phyloP scores from a whole-genome alignment of 768 basidiomycete genomes.

The Infundibulicybe gibba region DNA sequence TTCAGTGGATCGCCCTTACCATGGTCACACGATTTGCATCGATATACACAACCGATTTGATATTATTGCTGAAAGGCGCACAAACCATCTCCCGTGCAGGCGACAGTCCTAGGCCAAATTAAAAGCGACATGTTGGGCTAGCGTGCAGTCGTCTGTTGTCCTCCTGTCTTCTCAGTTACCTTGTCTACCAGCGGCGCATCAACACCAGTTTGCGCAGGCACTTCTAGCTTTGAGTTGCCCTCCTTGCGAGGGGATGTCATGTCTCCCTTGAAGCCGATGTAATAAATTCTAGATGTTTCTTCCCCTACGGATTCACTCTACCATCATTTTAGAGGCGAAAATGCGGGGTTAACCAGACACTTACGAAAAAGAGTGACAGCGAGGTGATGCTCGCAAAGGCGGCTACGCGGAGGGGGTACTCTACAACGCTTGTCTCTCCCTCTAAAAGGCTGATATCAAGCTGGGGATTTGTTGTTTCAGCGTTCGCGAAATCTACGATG shows the following conservation, averaged over 20 bases:
- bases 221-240: slow-evolving; percentile 58
- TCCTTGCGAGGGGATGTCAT: slow-evolving; percentile 50
- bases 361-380: slow-evolving; percentile 76
- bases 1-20: no score
- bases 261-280: slow-evolving; percentile 82
- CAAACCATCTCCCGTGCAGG: neutral
- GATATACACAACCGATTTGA: no score
- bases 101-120: neutral
- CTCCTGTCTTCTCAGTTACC: slow-evolving; percentile 51
- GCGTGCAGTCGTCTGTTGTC: slow-evolving; percentile 62
- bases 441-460: slow-evolving; percentile 68
- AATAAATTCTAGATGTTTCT: slow-evolving; percentile 67
- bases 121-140: slow-evolving; percentile 12
- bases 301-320: slow-evolving; percentile 69
- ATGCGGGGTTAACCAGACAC: slow-evolving; percentile 21
- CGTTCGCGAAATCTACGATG: slow-evolving; percentile 77
- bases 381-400: slow-evolving; percentile 75
- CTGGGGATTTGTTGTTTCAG: slow-evolving; percentile 65
- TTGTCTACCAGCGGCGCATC: slow-evolving; percentile 68
- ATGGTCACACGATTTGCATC: no score
- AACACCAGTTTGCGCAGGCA: slow-evolving; percentile 78
- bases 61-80: no score
- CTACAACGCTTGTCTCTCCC: slow-evolving; percentile 63
- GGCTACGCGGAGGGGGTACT: slow-evolving; percentile 76
- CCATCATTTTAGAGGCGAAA: neutral